Percentiles rank a stretch among this genome's conserved stretches.
Conservation (phyloP, 75 land plant genomes). For the Gnetum montanum region DNA sequence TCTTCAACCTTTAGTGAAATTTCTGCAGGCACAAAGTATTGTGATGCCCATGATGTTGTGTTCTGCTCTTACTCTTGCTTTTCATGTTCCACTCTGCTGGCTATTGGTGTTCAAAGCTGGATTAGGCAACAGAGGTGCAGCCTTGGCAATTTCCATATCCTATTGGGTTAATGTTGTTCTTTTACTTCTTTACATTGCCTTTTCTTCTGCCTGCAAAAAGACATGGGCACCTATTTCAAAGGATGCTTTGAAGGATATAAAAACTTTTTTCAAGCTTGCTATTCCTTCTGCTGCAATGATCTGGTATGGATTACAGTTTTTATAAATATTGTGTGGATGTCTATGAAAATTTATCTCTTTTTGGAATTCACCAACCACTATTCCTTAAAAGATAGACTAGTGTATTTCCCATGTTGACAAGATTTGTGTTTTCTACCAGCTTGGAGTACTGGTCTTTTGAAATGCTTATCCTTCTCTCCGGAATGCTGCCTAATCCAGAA, state of each 20-base stretch:
- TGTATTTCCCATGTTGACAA: background rate
- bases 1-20: constrained; percentile 52
- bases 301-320: constrained; percentile 32
- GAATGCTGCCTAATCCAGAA: constrained; percentile 64
- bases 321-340: background rate
- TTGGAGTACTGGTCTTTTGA: constrained; percentile 73
- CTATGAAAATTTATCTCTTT: no score
- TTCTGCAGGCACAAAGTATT: constrained; percentile 66
- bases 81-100: constrained; percentile 70
- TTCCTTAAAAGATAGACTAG: background rate
- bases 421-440: constrained; percentile 16
- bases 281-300: constrained; percentile 77
- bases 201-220: constrained; percentile 41
- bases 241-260: constrained; percentile 49
- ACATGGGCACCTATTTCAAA: constrained; percentile 55
- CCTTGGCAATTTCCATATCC: constrained; percentile 53
- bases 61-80: constrained; percentile 29
- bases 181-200: constrained; percentile 33
- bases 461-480: constrained; percentile 48
- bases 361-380: background rate
- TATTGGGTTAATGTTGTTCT: constrained; percentile 56
- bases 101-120: constrained; percentile 49
- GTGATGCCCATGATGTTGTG: constrained; percentile 63
- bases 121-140: constrained; percentile 75
- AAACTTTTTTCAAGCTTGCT: constrained; percentile 46